Evolutionary conservation across 2,329 filamentous ascomycete species (phyloP).

Genomic region (Chrysosporium queenslandicum): DNA sequence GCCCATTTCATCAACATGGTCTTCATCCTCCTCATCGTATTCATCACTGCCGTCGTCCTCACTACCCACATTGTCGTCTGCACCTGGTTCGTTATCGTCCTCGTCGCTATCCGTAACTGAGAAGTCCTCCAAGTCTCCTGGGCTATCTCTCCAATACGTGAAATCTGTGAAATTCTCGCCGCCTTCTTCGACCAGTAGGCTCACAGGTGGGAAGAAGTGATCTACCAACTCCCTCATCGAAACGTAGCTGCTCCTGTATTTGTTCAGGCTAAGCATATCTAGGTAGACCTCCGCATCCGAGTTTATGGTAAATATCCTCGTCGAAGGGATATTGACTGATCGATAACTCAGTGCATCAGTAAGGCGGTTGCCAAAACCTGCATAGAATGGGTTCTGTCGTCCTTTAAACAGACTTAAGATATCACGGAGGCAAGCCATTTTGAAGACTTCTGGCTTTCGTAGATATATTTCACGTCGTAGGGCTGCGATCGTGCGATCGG

Average conservation of each 20-base stretch:
- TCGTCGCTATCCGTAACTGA: constrained; percentile 65
- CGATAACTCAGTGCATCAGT: constrained; percentile 95
- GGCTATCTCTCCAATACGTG: constrained; percentile 83
- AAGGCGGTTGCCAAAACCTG: constrained; percentile 90
- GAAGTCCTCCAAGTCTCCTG: constrained; percentile 78
- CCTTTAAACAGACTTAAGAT: constrained; percentile 79
- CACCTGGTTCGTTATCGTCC: constrained; percentile 43
- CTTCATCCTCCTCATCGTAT: constrained; percentile 31
- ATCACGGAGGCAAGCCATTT: constrained; percentile 95
- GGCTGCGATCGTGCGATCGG: constrained; percentile 89
- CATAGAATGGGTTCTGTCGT: constrained; percentile 78
- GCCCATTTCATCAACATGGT: constrained; percentile 38
- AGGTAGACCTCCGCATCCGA: constrained; percentile 91
- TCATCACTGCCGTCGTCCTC: constrained; percentile 46
- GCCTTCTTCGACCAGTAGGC: constrained; percentile 73
- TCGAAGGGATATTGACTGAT: constrained; percentile 88
- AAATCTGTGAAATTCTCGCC: constrained; percentile 96
- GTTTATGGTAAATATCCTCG: constrained; percentile 96
- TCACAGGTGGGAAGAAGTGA: constrained; percentile 92
- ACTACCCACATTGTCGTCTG: constrained; percentile 36
- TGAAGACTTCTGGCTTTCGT: constrained; percentile 95
- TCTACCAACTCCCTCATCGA: constrained; percentile 96
- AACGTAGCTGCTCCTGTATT: constrained; percentile 92
- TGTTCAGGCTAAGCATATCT: constrained; percentile 81
- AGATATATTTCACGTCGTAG: constrained; percentile 86